Evolutionary conservation across 441 rosid genomes (phyloP), one percentile per base, ranked within the genome.

Genomic region (Erodium chrysanthum): DNA sequence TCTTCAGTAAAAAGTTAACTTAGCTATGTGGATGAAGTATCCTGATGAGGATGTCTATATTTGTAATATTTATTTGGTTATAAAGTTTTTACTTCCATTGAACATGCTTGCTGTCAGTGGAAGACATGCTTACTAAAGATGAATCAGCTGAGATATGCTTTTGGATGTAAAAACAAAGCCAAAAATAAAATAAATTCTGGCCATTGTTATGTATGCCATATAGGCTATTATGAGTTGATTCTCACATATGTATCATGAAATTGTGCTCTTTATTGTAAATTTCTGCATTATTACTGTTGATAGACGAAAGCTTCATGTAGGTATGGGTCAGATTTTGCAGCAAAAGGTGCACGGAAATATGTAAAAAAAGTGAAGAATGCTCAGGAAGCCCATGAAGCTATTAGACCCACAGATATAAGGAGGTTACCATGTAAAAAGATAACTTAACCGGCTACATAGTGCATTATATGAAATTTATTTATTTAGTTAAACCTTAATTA

Each of bases 371-470:
- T 94, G 74, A 94, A 94, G 82, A 94, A 94, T 80, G 89, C 97
- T 77, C 97, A 89, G 78, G 99, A 94, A 82, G 96, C 99, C 70
- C 99, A 94, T 78, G 99, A 94, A 87, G 99, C 99, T 76, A 87
- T 94, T 74, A 85, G 97, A 78, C 99, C 99, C 70, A 94, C 99
- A 48, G 79, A 83, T 80, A 77, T 90, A 67, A 76, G 77, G 81
- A 80, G 89, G 73, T 80, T 88, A 68, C 99, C 99, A 46, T 88
- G 99, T 94, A 86, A 75, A 76, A 69, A 67, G 64, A 69, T 66
- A 69, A 9, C 68, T 68, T 46, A 66, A 66, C 69, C 4, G 42
- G 69, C 25, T 70, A 70, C 23, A 67, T 73, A 65, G 70, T 46
- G 33, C n/a, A 18, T 73, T 42, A 10, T 23, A 33, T 18, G 20